Evolutionary conservation across 2,329 filamentous ascomycete genomes (phyloP), one percentile per base, ranked within the genome.

Genomic region (Hymenoscyphus fructigenus): DNA sequence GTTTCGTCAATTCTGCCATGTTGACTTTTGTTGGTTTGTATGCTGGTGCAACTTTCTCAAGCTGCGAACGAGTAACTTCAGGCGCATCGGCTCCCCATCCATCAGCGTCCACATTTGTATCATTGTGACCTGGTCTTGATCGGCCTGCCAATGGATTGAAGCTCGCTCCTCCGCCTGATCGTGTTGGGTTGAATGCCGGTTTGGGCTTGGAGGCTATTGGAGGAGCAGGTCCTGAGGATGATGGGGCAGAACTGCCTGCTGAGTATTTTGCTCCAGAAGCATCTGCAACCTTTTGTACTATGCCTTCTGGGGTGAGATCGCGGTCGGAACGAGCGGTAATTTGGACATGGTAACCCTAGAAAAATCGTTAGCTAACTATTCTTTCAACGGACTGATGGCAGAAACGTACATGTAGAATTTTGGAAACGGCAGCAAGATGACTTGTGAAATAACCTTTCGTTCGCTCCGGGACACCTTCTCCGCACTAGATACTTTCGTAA

Each of bases 371-470:
- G 66, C 32, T 67, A 47, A 36, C 36, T 36, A 38, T 47, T 58
- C 28, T 58, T 62, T 23, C 28, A 57, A 50, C 57, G 32, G 38
- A 6, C 36, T 57, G 17, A 29, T 57, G 17, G 28, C n/a, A 53
- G 9, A 12, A 53, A 38, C 59, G 47, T 29, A 89, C 88, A 80
- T 97, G 93, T 53, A 99, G 86, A 71, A 97, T 84, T 79, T 97
- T 97, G 67, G 93, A 89, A 44, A 98, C 93, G 58, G 92, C 90
- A 66, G 91, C 89, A 58, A 95, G 82, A 79, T 99, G 94, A 80
- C 93, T 97, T 70, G 92, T 97, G 77, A 99, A 99, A 80, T 98
- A 98, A 70, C 95, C 95, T 80, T 98, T 99, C 67, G 94, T 98
- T 74, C 94, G 85, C 80, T 99, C 95, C n/a, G 95, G 95, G 17